Conservation (phyloP, 257 asterid genomes). For the Solanum etuberosum region DNA sequence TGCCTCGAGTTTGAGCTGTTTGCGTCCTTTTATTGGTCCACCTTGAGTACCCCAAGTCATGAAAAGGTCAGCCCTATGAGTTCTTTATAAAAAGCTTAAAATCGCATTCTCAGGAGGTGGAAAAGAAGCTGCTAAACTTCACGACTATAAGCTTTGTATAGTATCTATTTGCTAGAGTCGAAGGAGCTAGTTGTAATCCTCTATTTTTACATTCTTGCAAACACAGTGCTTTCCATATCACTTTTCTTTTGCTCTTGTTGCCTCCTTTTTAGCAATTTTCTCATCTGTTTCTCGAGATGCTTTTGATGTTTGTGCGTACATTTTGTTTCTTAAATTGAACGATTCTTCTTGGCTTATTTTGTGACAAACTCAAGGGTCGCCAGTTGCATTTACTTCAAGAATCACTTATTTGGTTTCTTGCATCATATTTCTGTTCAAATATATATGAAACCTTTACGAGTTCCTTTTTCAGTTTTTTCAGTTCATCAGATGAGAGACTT, state of each 20-base stretch:
- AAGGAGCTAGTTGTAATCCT: background rate
- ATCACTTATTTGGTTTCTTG: background rate
- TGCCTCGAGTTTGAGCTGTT: background rate
- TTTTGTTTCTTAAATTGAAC: background rate
- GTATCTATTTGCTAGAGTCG: background rate
- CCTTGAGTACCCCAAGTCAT: background rate
- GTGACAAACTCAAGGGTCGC: background rate
- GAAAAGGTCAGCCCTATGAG: background rate
- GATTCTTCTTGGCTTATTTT: background rate
- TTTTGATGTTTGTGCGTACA: background rate
- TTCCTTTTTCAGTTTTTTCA: conserved; percentile 11
- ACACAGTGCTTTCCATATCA: background rate
- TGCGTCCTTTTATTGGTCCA: background rate
- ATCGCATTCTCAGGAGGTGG: background rate
- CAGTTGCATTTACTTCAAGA: background rate
- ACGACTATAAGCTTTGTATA: background rate
- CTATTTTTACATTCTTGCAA: background rate
- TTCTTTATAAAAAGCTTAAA: background rate
- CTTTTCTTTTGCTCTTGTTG: background rate
- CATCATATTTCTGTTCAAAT: background rate
- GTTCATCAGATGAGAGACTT: conserved; percentile 51
- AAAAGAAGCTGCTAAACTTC: background rate
- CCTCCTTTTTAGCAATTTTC: background rate
- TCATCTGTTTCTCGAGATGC: background rate
- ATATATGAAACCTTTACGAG: background rate